Percentiles rank a stretch among this genome's conserved stretches.
Evolutionary conservation across 805 yeast genomes (phyloP).

Genomic region (Candida insectalens): DNA sequence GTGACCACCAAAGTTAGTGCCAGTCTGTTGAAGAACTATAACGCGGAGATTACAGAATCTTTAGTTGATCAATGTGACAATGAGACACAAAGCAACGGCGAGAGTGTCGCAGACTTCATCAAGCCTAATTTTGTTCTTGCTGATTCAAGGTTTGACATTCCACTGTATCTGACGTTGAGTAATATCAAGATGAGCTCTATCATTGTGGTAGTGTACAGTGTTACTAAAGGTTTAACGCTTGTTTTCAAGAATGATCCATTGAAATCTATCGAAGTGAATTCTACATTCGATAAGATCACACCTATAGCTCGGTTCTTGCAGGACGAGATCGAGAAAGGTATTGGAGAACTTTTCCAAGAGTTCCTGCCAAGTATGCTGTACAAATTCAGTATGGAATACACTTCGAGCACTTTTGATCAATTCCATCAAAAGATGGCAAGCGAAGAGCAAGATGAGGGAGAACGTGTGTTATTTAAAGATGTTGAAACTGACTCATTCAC

Average conservation of each 20-base stretch:
- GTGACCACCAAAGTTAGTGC: constrained; percentile 78
- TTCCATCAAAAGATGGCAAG: constrained; percentile 25
- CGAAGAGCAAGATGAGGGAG: constrained; percentile 21
- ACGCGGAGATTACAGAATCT: constrained; percentile 21
- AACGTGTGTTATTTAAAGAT: constrained; percentile 30
- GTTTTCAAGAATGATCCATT: constrained; percentile 87
- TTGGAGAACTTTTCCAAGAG: constrained; percentile 73
- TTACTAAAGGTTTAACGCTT: constrained; percentile 73
- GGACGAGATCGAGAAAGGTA: constrained; percentile 71
- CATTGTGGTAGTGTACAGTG: constrained; percentile 74
- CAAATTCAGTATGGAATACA: constrained; percentile 61
- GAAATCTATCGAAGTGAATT: constrained; percentile 70
- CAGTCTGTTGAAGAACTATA: constrained; percentile 65
- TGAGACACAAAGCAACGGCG: not conserved
- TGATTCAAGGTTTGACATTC: constrained; percentile 62
- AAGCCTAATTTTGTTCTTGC: constrained; percentile 61
- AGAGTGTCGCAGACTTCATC: constrained; percentile 31
- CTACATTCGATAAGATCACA: constrained; percentile 79
- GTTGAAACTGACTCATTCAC: constrained; percentile 52
- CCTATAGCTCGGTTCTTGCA: constrained; percentile 80
- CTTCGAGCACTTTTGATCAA: constrained; percentile 28
- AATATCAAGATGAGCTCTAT: constrained; percentile 70
- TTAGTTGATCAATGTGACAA: constrained; percentile 16
- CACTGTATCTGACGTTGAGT: constrained; percentile 65
- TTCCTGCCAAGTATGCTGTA: constrained; percentile 75